Evolutionary conservation across 495 filamentous ascomycete species (phyloP).

Genomic region (Hypoxylon trugodes): DNA sequence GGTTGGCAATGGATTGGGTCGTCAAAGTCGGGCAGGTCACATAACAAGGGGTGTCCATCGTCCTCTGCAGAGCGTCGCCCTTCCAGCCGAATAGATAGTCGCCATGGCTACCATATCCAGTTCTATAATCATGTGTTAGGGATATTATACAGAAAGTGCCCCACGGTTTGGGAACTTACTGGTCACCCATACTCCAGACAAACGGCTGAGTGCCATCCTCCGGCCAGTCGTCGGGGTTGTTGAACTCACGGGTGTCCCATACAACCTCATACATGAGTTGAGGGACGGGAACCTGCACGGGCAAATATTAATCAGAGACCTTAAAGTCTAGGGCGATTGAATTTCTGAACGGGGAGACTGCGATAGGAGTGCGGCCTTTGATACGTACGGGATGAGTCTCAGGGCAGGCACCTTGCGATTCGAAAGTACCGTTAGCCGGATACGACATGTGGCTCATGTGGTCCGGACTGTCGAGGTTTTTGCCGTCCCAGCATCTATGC

Average conservation of each 20-base stretch:
- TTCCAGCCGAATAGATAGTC: slow-evolving; percentile 49
- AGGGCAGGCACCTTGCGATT: slow-evolving; percentile 43
- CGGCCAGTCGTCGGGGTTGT: slow-evolving; percentile 50
- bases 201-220: slow-evolving; percentile 53
- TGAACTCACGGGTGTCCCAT: slow-evolving; percentile 46
- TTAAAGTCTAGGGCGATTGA: too few relatives aligned
- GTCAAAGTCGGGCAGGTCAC: slow-evolving; percentile 44
- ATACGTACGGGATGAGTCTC: slow-evolving; percentile 29
- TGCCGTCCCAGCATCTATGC: slow-evolving; percentile 47
- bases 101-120: slow-evolving; percentile 42
- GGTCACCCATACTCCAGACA: slow-evolving; percentile 51
- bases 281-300: slow-evolving; percentile 45
- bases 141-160: background rate
- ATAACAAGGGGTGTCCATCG: slow-evolving; percentile 45
- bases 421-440: slow-evolving; percentile 43
- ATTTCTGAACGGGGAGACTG: too few relatives aligned
- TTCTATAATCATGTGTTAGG: slow-evolving; percentile 14
- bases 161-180: slow-evolving; percentile 31
- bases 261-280: slow-evolving; percentile 46
- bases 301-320: too few relatives aligned
- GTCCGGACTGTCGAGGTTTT: slow-evolving; percentile 44
- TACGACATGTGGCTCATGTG: slow-evolving; percentile 49
- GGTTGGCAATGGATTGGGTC: slow-evolving; percentile 43
- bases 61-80: slow-evolving; percentile 42
- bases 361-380: too few relatives aligned